Base-by-base conservation (phyloP, 148 eudicot genomes). In the Heliosperma pusillum region DNA sequence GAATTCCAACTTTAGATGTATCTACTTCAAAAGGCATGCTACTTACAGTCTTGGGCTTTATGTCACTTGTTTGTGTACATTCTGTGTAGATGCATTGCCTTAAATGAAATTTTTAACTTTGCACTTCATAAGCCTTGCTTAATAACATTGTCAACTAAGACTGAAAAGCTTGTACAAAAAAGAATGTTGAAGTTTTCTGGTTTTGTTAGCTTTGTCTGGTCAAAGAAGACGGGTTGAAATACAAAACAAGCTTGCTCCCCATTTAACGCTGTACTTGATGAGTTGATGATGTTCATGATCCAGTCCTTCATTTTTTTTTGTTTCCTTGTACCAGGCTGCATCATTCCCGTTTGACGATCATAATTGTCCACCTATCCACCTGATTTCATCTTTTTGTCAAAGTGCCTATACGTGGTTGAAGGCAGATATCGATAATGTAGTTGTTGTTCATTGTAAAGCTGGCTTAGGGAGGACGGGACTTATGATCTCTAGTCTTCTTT, bases 261-360 rank as follows among this genome's bases (percentile, higher is more conserved):
- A 56, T 19, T 19, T 10, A 5, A 47, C 16, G 67, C 21, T 66
- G 47, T 33, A 33, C 25, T 52, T 73, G 47, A 29, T 61, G 50
- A 33, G n/a, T 52, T 73, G 47, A 29, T 61, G 50, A 64, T 63
- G 53, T 66, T 66, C 55, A 70, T 2, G 19, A 50, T 4, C 55
- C 3, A 12, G 55, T 50, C 17, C 55, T 50, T 11, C 42, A 36
- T 36, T 47, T 47, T 27, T 5, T 52, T 50, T 26, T 52, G 19
- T 52, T 7, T 70, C 27, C 11, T 19, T 68, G 25, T 66, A 26
- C 42, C 90, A 94, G 97, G 97, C 94, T 83, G 98, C 98, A 75
- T 82, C 86, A 72, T 92, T 89, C 77, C 98, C 98, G n/a, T 94
- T 92, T 81, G 96, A 94, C 59, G 98, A 94, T 83, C 98, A 94